Percentiles rank a stretch among this genome's conserved stretches.
Conservation (phyloP, 805 yeast genomes). For the Vanderwaltozyma yarrowii region DNA sequence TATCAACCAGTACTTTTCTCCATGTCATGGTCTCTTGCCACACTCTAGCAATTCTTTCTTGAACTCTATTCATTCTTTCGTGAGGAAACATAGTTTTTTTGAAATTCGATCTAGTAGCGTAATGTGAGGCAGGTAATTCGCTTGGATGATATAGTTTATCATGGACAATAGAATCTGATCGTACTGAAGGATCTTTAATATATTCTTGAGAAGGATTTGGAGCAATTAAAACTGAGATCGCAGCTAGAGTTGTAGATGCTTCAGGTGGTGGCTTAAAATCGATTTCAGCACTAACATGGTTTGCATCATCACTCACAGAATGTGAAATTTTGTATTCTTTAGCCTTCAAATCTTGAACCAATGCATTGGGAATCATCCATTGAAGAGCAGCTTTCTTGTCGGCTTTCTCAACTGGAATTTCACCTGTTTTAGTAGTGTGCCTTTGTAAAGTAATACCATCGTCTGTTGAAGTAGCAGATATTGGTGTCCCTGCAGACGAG, state of each 20-base stretch:
- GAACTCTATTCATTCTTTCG: conserved; percentile 25
- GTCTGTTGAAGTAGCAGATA: background rate
- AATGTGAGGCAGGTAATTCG: conserved; percentile 53
- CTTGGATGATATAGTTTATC: conserved; percentile 62
- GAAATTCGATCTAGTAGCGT: conserved; percentile 17
- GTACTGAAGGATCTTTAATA: conserved; percentile 52
- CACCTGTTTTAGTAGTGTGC: conserved; percentile 3
- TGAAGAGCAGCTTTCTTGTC: conserved; percentile 23
- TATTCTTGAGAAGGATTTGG: conserved; percentile 66
- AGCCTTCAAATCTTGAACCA: conserved; percentile 12
- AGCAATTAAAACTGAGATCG: conserved; percentile 65
- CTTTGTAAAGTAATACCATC: background rate
- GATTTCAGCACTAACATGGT: conserved; percentile 2
- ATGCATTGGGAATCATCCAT: conserved; percentile 19
- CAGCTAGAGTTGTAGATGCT: conserved; percentile 70
- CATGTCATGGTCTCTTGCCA: conserved; percentile 79
- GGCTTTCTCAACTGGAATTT: conserved; percentile 20
- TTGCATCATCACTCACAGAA: conserved; percentile 5
- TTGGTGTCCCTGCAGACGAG: conserved; percentile 1
- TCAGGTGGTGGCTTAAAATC: conserved; percentile 47
- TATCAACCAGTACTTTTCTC: conserved; percentile 78
- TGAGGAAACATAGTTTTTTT: conserved; percentile 25
- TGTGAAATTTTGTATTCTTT: conserved; percentile 21
- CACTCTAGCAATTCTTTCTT: conserved; percentile 72
- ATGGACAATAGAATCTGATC: conserved; percentile 67